Percentiles rank a stretch among this genome's conserved stretches.
Conservation (phyloP, 768 basidiomycete species). For the Lentinula boryana region DNA sequence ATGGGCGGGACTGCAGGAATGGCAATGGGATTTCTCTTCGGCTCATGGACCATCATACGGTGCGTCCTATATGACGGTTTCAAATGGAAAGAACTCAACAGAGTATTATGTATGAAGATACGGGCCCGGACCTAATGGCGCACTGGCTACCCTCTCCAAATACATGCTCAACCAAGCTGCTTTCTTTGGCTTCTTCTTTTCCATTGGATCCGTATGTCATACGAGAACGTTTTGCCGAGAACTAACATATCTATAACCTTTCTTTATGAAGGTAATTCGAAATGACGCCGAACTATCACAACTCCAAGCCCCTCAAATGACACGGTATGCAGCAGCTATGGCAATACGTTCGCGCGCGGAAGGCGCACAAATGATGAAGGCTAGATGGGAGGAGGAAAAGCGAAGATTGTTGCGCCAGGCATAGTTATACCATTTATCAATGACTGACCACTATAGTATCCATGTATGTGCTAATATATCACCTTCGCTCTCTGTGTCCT, state of each 20-base stretch:
- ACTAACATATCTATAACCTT: background rate
- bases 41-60: constrained; percentile 88
- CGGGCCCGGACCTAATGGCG: constrained; percentile 88
- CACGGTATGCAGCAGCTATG: constrained; percentile 45
- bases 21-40: constrained; percentile 97
- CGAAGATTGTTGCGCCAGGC: background rate
- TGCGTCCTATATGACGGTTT: constrained; percentile 26
- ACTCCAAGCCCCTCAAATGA: constrained; percentile 57
- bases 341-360: constrained; percentile 57
- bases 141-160: constrained; percentile 87
- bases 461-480: background rate
- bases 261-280: constrained; percentile 69
- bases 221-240: background rate
- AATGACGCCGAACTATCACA: constrained; percentile 63
- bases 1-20: constrained; percentile 94
- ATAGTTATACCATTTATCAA: background rate
- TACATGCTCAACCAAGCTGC: constrained; percentile 99
- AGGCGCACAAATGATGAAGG: constrained; percentile 63
- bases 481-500: background rate
- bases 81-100: background rate
- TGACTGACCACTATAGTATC: background rate
- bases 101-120: constrained; percentile 39
- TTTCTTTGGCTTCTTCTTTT: constrained; percentile 95
- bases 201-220: constrained; percentile 77
- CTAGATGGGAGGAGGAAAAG: constrained; percentile 55